A percentile compares a stretch with the other conserved stretches of the same genome.
Conservation (phyloP, 148 eudicot genomes). For the Spergularia bocconei region DNA sequence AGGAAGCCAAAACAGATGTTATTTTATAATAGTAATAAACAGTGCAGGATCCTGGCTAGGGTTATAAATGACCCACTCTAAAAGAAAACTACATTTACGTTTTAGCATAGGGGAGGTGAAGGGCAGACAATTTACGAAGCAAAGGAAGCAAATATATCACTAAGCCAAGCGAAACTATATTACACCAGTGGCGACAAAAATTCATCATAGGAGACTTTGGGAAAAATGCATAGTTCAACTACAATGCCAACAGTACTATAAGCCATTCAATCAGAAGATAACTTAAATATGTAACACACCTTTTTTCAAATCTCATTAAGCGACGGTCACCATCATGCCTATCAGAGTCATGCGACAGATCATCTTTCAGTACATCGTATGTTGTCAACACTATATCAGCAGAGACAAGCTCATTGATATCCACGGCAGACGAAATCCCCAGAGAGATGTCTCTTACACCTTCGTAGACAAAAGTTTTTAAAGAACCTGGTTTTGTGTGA, state of each 20-base stretch:
- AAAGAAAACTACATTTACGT: background rate
- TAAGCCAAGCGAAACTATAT: background rate
- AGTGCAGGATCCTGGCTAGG: background rate
- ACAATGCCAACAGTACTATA: background rate
- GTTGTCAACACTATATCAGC: slow-evolving; percentile 94
- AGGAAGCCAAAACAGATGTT: background rate
- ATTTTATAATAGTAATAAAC: background rate
- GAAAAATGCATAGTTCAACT: background rate
- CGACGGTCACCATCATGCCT: slow-evolving; percentile 97
- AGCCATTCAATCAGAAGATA: background rate
- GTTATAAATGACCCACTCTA: background rate
- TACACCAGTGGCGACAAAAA: background rate
- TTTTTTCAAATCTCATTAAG: slow-evolving; percentile 78
- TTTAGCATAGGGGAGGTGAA: background rate
- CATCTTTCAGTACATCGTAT: slow-evolving; percentile 85
- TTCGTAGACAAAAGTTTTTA: slow-evolving; percentile 74
- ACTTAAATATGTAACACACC: slow-evolving; percentile 35
- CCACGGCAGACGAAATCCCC: slow-evolving; percentile 40
- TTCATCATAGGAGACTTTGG: background rate
- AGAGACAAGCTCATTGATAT: slow-evolving; percentile 54
- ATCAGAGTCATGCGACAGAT: slow-evolving; percentile 89
- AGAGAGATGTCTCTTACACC: slow-evolving; percentile 68
- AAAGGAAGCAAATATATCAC: background rate
- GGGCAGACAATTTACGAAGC: background rate
- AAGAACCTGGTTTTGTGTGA: slow-evolving; percentile 84